Base-by-base conservation (phyloP, 163 green algal species). In the Prototheca stagnorum region DNA sequence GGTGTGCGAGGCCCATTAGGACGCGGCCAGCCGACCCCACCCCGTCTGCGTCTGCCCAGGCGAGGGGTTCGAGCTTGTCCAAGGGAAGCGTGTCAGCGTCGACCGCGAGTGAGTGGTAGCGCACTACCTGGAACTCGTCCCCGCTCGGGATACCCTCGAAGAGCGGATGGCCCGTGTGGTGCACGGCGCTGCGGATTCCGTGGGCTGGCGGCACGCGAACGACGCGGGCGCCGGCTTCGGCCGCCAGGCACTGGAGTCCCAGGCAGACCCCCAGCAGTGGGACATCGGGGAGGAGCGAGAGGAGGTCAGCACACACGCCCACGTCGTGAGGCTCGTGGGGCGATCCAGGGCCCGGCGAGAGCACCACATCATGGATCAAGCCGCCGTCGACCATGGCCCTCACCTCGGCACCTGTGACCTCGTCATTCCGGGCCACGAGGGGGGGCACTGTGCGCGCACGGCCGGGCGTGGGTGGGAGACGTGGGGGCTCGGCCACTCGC, bases 231-330 rank as follows among this genome's bases (percentile, higher is more conserved):
- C 88, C 88, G 50, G 88, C 57, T 3, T 67, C 75, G n/a, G 70
- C 44, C 8, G 70, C 88, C n/a, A 97, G 60, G 0, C 81, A 78
- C 48, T 95, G 86, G 54, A 95, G 85, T 5, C 88, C 88, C 41
- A 97, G 65, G 66, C 88, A 97, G 16, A 97, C 87, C 7, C 88
- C 88, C 24, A 97, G 75, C 0, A 95, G 68, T 2, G 88, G 88
- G 1, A 90, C 53, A 37, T 72, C 39, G 1, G 55, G 31, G n/a
- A 67, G 62, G 0, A 71, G 39, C 14, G 42, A 35, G 36, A 96
- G 59, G 8, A 96, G 52, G 6, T 72, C 54, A n/a, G 70, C 8
- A 52, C 75, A 93, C 14, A 95, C 57, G 22, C 86, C 85, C 24
- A 94, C 68, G 56, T 97, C 87, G 5, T 22, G 17, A 0, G 62